Base-by-base conservation (phyloP, 768 basidiomycete species). In the Mycena capillaripes region DNA sequence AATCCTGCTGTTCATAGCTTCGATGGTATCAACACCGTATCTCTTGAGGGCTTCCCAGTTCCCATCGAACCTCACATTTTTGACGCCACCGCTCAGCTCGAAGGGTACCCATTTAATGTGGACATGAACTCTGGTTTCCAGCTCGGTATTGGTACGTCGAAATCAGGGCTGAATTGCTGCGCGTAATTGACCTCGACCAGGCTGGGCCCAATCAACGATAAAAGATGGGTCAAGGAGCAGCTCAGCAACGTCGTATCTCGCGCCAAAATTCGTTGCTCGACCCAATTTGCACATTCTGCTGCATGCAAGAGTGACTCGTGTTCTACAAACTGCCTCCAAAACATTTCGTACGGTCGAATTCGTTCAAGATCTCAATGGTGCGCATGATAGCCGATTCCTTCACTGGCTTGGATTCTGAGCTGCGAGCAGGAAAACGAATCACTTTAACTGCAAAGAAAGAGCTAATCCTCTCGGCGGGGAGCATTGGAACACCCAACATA, bases 221-320 rank as follows among this genome's bases (percentile, higher is more conserved):
- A 60, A 75, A 4, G 69, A 74, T 23, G 80, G 81, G 16, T 61
- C 52, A 17, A 66, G 80, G 38, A 79, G 78, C 50, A 82, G 78
- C 62, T 76, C 82, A 14, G 81, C 82, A 12, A 78, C 80, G 9
- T 74, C 81, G 1, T 83, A 84, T 68, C 72, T 84, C 27, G 78
- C 76, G 2, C 76, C 78, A 0, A 72, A 81, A 14, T 80, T 75
- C 36, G 53, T 76, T 10, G 68, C 59, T 3, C 78, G 83, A 2
- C 61, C 75, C 9, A 84, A 84, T 60, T 71, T 84, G 7, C 63
- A 81, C 40, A 76, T 84, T 30, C 59, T 84, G 10, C 66, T 78
- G n/a, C 66, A 76, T 46, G 72, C 77, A 34, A 70, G 75, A n/a
- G 80, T 77, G 4, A 78, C 78, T 10, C 75, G 77, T 2, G 46